Evolutionary conservation across 257 asterid species (phyloP).

Genomic region (Parsonsia alboflavescens): DNA sequence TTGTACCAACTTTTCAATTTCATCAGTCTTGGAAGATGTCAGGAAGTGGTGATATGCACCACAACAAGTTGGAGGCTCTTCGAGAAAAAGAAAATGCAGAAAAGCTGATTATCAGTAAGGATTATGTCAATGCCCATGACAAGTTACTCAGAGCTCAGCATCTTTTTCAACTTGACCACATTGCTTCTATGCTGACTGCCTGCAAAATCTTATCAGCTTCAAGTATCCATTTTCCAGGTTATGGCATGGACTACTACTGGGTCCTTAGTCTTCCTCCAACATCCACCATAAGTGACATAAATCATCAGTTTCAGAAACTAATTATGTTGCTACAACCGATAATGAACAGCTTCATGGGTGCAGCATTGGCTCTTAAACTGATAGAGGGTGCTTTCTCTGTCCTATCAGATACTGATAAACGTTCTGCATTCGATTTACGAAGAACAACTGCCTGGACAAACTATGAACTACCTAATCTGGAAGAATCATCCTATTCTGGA

Average conservation of each 20-base stretch:
- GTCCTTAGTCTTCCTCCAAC: slow-evolving; percentile 13
- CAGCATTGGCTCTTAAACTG: slow-evolving; percentile 18
- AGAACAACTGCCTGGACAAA: slow-evolving; percentile 8
- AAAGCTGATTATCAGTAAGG: slow-evolving; percentile 16
- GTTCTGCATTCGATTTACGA: slow-evolving; percentile 16
- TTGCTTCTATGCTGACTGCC: slow-evolving; percentile 14
- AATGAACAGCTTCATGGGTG: slow-evolving; percentile 7
- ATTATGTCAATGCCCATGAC: slow-evolving; percentile 18
- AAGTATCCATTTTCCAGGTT: slow-evolving; percentile 6
- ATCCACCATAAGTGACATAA: slow-evolving; percentile 11
- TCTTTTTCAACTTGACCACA: slow-evolving; percentile 14
- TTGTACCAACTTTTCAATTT: not conserved
- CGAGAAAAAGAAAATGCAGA: slow-evolving; percentile 16
- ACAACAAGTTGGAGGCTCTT: slow-evolving; percentile 17
- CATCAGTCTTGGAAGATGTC: not conserved
- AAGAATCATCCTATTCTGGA: not conserved
- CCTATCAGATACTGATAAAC: slow-evolving; percentile 13
- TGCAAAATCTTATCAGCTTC: slow-evolving; percentile 20
- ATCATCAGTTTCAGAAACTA: slow-evolving; percentile 5
- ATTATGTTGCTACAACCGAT: slow-evolving; percentile 10
- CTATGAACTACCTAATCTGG: slow-evolving; percentile 6
- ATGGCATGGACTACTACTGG: slow-evolving; percentile 18
- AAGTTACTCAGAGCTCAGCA: slow-evolving; percentile 8
- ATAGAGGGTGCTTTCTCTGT: slow-evolving; percentile 15
- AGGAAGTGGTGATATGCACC: not conserved